Evolutionary conservation across 306 rosid species (phyloP), one percentile per base, ranked within the genome.

Genomic region (Begonia masoniana): DNA sequence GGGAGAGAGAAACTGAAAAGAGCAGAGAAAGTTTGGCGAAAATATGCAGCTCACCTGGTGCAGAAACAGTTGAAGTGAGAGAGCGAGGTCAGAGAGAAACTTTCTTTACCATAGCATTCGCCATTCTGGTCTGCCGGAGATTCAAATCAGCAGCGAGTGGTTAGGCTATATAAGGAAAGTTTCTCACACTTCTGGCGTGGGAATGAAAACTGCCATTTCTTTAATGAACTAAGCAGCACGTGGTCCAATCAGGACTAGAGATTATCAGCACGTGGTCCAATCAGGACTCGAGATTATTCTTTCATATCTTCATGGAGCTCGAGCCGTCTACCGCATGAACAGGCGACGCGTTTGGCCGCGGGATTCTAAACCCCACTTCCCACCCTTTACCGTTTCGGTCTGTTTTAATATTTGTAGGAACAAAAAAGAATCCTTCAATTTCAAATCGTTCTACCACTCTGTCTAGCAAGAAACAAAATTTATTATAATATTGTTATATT

Each of bases 31-130:
- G 11, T 50, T 13, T 50, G 16, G 12, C 3, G 15, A 45, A 45
- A 11, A n/a, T 45, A 45, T n/a, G 49, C 13, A n/a, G 48, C 53
- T 14, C 16, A 50, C 53, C 16, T 50, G 53, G 49, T 45, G 49
- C 48, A 3, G 21, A 50, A 10, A n/a, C 49, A 45, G 50, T 47
- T 47, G 50, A 47, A 6, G n/a, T 12, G 50, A 47, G 15, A 47
- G 50, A 31, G 39, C 39, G 39, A 31, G 39, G 39, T 31, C 8
- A 31, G 39, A 31, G 39, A 31, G 39, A 31, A 6, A 31, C 39
- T 31, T 31, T 31, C 8, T 31, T 31, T 31, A 0, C 9, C 39
- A 31, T 31, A 26, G 35, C 35, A 26, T 26, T 26, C 35, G 35
- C 35, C 35, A 26, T 26, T 26, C 35, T 26, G 39, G 39, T 31